Base-by-base conservation (phyloP, 306 rosid genomes). In the Lagenaria siceraria region DNA sequence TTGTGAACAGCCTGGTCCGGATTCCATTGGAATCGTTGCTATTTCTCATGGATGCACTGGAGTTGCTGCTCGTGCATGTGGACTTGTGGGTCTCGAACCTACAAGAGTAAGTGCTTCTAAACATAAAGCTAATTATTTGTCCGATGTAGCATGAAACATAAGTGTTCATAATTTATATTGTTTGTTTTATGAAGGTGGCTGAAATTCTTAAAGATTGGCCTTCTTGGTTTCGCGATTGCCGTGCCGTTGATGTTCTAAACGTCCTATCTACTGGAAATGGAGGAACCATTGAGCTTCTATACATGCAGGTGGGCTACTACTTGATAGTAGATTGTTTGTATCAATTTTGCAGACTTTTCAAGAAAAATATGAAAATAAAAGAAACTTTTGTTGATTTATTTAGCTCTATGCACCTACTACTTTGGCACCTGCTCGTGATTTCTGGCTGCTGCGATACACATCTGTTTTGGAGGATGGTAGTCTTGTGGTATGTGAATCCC, bases 21-120 rank as follows among this genome's bases (percentile, higher is more conserved):
- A 95, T 95, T 95, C 99, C 97, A 92, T 95, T 87, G 99, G 99
- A 95, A 95, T 95, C 97, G 90, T 95, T 90, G 99, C 97, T 83
- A 95, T 95, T 86, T 95, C 99, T 88, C 97, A 92, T 68, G 96
- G 98, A 79, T 88, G 91, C 95, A 79, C 97, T 78, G 99, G 99
- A 84, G 99, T 95, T 83, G 99, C 99, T 24, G 98, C 99, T 64
- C 97, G 99, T 81, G 98, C 99, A 4, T 95, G 99, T 75, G 99
- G 97, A 79, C 99, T 95, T 77, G 99, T 95, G 81, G 96, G 98
- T 85, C 79, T 95, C 12, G 99, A 95, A 80, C 99, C 99, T 69
- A 87, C 98, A 68, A 95, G 97, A 87, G 99, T 95, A 82, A 82
- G 90, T 84, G 66, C 79, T 83, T 48, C 72, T 66, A 35, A 51